phyloP scores from a whole-genome alignment of 345 rosid genomes.

The Populus davidiana region DNA sequence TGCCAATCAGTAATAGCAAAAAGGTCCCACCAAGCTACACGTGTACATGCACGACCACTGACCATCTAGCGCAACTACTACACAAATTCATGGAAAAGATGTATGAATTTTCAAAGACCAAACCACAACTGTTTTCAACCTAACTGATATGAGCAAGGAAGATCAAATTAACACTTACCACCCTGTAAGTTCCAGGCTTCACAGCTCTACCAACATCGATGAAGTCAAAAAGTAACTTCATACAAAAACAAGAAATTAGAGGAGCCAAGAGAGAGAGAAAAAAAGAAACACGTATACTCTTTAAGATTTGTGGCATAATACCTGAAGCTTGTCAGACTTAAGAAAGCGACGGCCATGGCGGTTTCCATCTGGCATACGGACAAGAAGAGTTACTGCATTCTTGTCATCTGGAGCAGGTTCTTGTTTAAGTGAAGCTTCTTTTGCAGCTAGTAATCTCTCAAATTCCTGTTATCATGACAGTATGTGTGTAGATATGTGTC shows the following conservation, averaged over 20 bases:
- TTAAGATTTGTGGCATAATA: slow-evolving; percentile 22
- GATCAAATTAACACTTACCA: slow-evolving; percentile 47
- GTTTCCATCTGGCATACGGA: slow-evolving; percentile 78
- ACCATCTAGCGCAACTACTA: too few species aligned
- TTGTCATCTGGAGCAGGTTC: slow-evolving; percentile 65
- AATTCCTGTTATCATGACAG: slow-evolving; percentile 37
- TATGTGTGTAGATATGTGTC: not conserved
- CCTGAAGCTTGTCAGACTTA: slow-evolving; percentile 78
- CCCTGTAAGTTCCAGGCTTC: slow-evolving; percentile 63
- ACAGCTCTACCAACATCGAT: slow-evolving; percentile 56
- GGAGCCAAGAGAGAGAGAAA: slow-evolving; percentile 16
- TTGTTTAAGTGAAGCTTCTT: slow-evolving; percentile 43
- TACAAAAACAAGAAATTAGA: slow-evolving; percentile 7
- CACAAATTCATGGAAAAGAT: too few species aligned
- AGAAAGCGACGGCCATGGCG: slow-evolving; percentile 79
- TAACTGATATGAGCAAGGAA: too few species aligned
- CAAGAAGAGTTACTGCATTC: slow-evolving; percentile 59
- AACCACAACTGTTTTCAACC: not conserved
- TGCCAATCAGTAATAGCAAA: too few species aligned
- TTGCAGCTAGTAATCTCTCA: slow-evolving; percentile 34
- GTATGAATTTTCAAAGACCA: too few species aligned
- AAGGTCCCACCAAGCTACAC: too few species aligned
- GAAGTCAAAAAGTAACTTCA: slow-evolving; percentile 70
- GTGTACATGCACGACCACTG: too few species aligned
- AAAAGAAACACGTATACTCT: not conserved